phyloP scores from a whole-genome alignment of 176 grass and related monocot genomes.

The Neostapfia colusana region DNA sequence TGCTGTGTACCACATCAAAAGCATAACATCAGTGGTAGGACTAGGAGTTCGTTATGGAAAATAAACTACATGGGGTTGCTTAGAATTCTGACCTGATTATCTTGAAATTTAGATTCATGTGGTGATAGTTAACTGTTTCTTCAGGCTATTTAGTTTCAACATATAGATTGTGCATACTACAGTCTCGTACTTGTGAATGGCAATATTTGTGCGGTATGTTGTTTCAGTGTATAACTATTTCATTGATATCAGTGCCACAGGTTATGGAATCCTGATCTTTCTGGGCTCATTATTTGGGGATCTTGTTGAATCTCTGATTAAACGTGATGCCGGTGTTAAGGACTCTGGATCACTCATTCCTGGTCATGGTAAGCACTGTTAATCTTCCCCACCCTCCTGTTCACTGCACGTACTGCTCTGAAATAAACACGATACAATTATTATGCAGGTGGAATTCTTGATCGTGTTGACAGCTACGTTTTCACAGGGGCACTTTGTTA shows the following conservation, averaged over 20 bases:
- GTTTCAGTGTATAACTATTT: constrained; percentile 38
- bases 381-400: background rate
- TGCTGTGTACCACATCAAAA: constrained; percentile 14
- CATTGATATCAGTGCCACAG: constrained; percentile 61
- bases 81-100: constrained; percentile 16
- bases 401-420: background rate
- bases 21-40: background rate
- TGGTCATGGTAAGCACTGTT: constrained; percentile 73
- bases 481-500: constrained; percentile 97
- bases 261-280: constrained; percentile 87
- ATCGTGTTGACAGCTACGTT: constrained; percentile 94
- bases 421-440: constrained; percentile 31
- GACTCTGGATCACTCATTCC: constrained; percentile 97
- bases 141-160: background rate
- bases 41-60: background rate
- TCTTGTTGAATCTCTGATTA: constrained; percentile 92
- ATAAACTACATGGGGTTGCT: background rate
- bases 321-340: constrained; percentile 94
- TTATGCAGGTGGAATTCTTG: constrained; percentile 90
- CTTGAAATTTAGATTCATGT: background rate
- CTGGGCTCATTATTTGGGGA: constrained; percentile 87
- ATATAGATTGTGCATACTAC: constrained; percentile 3
- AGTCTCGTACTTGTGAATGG: too few species aligned
- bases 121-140: background rate
- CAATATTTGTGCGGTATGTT: constrained; percentile 9